Evolutionary conservation across 1,284 basidiomycete species (phyloP), one percentile per base, ranked within the genome.

Genomic region (Ceratobasidium sp.): DNA sequence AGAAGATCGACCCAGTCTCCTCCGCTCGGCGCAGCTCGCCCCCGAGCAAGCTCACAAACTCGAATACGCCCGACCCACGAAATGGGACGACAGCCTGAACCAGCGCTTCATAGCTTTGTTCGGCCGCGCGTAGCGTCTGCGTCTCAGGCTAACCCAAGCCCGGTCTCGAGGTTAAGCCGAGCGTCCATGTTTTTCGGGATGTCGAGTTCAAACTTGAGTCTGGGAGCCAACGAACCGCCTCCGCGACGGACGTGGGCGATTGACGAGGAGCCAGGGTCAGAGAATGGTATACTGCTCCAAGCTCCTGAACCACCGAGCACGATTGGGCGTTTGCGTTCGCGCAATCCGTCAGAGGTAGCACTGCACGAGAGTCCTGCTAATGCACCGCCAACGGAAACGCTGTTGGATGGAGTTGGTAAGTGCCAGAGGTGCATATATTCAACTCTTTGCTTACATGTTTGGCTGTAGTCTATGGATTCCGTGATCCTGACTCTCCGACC

Each of bases 401-500:
- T 70, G 23, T 30, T 70, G 43, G 26, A 70, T 21, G 55, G 65
- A 34, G 53, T 70, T 46, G 30, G 65, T 70, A 28, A 70, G 65
- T 70, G 36, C 32, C n/a, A 23, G 45, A 23, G 3, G 39, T 18
- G 41, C 36, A 57, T 58, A 48, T 28, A 59, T 26, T 26, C 21
- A 43, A 26, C 23, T 41, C 2, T 59, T 59, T 59, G 23, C 65
- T 70, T 8, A 70, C 43, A 2, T n/a, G 43, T 23, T 45, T n/a
- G 14, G 8, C 4, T 57, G n/a, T 30, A 70, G 65, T 53, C 8
- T 70, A 70, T 23, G 65, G 65, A 14, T 70, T 70, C 65, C 53
- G 65, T n/a, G 65, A 70, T 34, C 65, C 65, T 12, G 65, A 58
- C 12, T 55, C 65, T 28, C 65, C 65, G 21, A 46, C 65, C 36